Evolutionary conservation across 2,329 filamentous ascomycete genomes (phyloP), one percentile per base, ranked within the genome.

Genomic region (Thermochaetoides dissita): DNA sequence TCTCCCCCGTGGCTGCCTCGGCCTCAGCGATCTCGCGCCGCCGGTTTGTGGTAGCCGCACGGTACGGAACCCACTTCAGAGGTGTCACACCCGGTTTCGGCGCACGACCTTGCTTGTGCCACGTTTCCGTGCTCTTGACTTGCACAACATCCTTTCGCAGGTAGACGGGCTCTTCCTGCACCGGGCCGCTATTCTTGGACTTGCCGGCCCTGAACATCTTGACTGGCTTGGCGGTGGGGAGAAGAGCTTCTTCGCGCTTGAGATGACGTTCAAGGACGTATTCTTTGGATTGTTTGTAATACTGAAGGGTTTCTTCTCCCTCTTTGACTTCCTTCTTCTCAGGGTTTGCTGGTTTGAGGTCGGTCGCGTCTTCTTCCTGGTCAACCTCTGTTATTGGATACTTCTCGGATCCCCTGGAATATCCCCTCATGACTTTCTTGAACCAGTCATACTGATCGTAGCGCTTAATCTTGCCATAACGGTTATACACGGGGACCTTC

Each of bases 101-200:
- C 28, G 79, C 81, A 8, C 89, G 76, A 0, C 91, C 91, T 66
- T 95, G 89, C 58, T 95, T 95, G 58, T 96, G 91, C 91, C 91
- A 98, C 1, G 85, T 94, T 58, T 98, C 91, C 1, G 84, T 82
- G 29, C 85, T 93, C 60, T 94, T 88, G 58, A 93, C 94, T 34
- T 74, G 70, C 2, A 88, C 76, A 0, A 96, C 77, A 50, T 96
- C 88, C 41, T 74, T 72, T 31, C 89, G 79, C 1, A 71, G 71
- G 56, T 78, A 96, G 0, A 96, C 86, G 1, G 84, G 79, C 57
- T 94, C 86, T 45, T 84, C 75, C 36, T 81, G 81, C 17, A 24
- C 17, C 3, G 72, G 63, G 37, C 80, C 81, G 36, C 77, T 76
- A 10, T 80, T 82, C 60, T 89, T 94, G 8, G 75, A 79, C 37